A percentile compares a stretch with the other conserved stretches of the same genome.
phyloP scores from a whole-genome alignment of 1,139 yeast species.

The Yamadazyma trypodendri region DNA sequence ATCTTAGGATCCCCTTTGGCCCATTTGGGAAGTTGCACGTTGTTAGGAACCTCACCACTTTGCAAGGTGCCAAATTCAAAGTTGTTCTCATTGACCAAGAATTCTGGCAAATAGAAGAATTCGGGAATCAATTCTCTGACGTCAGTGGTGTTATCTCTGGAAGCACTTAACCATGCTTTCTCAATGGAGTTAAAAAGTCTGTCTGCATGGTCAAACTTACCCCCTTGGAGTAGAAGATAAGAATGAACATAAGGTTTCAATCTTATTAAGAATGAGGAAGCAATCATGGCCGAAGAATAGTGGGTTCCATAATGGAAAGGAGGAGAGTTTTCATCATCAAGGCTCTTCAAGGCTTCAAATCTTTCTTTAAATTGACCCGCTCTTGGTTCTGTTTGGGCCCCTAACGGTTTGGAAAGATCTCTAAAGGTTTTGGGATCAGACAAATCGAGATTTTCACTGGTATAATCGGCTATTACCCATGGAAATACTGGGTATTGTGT shows the following conservation, averaged over 20 bases:
- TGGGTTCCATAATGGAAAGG: conserved; percentile 92
- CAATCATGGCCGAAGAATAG: conserved; percentile 91
- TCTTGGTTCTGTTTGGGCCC: conserved; percentile 67
- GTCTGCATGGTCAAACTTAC: conserved; percentile 85
- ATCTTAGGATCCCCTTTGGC: conserved; percentile 70
- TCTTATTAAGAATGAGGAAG: conserved; percentile 72
- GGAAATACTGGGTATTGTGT: conserved; percentile 92
- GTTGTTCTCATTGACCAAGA: conserved; percentile 58
- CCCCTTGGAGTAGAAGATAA: conserved; percentile 76
- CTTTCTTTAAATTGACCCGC: conserved; percentile 65
- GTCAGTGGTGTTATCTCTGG: conserved; percentile 77
- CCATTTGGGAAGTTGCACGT: conserved; percentile 80
- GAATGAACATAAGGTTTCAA: conserved; percentile 78
- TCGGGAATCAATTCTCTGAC: conserved; percentile 86
- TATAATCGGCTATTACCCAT: conserved; percentile 82
- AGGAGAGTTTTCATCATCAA: conserved; percentile 54
- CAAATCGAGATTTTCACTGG: conserved; percentile 63
- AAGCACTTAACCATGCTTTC: conserved; percentile 77
- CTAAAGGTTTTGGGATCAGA: conserved; percentile 59
- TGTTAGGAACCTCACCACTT: conserved; percentile 53
- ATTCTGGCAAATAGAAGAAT: conserved; percentile 77
- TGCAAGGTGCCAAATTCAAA: conserved; percentile 71
- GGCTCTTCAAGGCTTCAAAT: conserved; percentile 61
- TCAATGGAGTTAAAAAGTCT: conserved; percentile 69
- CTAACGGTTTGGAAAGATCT: conserved; percentile 85